Evolutionary conservation across 495 filamentous ascomycete species (phyloP).

Genomic region (Chaetomium fimeti): DNA sequence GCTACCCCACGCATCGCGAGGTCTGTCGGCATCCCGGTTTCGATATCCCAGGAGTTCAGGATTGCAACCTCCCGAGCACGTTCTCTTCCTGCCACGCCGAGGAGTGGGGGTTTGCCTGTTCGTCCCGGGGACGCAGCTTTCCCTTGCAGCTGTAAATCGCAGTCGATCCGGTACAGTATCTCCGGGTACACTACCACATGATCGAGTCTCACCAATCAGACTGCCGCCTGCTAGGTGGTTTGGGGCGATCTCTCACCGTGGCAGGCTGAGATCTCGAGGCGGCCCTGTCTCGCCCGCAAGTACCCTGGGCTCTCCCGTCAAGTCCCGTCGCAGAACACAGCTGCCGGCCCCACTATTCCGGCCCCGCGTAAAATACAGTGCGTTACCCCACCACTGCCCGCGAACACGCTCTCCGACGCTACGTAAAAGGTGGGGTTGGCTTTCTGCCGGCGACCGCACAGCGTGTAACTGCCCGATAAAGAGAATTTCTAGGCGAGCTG

Average conservation of each 20-base stretch:
- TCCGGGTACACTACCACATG: conserved; percentile 19
- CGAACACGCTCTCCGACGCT: conserved; percentile 15
- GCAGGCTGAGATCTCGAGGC: background rate
- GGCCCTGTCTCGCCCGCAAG: background rate
- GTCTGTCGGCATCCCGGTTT: background rate
- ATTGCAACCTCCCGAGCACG: conserved; percentile 2
- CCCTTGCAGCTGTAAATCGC: background rate
- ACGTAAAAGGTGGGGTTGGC: conserved; percentile 32
- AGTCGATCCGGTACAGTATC: background rate
- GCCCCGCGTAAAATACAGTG: background rate
- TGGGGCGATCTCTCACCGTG: background rate
- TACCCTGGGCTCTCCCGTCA: background rate
- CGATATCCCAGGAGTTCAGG: background rate
- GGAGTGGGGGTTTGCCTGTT: conserved; percentile 1
- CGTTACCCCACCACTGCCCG: conserved; percentile 20
- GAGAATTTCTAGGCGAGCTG: conserved; percentile 3
- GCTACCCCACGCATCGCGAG: background rate
- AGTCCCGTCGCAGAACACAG: conserved; percentile 6
- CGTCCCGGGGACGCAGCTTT: background rate
- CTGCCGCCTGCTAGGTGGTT: background rate
- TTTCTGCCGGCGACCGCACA: conserved; percentile 6
- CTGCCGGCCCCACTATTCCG: conserved; percentile 7
- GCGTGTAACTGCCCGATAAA: background rate
- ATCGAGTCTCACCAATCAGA: conserved; percentile 9
- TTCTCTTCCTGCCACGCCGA: background rate